Percentiles rank a stretch among this genome's conserved stretches.
These are phyloP conservation scores for Solanum lycopersicoides DNA, from an alignment of 257 asterid genomes.

Conservation along the genomic window DNA sequence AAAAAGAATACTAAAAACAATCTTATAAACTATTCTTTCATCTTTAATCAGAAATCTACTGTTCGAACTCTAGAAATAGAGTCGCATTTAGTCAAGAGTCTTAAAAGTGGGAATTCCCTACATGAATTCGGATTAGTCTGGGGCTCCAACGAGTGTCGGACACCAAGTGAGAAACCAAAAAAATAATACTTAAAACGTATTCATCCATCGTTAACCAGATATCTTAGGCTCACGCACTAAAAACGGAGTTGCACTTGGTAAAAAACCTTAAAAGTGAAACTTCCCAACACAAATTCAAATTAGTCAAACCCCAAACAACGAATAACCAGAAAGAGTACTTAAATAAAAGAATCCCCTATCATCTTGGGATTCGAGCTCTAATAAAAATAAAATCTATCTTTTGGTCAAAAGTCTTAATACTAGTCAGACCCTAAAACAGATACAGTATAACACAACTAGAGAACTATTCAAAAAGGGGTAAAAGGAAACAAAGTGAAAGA, in stretches of 20 bases:
- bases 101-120: neutral
- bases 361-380: neutral
- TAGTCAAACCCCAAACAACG: too few relatives aligned
- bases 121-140: neutral
- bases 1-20: neutral
- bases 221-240: neutral
- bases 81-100: neutral
- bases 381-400: neutral
- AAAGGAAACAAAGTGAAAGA: neutral
- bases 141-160: neutral
- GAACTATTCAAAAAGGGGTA: neutral
- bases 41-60: neutral
- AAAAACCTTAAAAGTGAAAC: neutral
- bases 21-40: neutral
- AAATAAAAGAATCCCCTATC: too few relatives aligned
- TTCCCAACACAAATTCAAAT: too few relatives aligned
- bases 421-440: rapidly evolving
- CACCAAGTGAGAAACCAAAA: neutral
- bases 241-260: neutral
- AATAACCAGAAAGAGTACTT: too few relatives aligned
- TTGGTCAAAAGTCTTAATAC: neutral
- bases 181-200: neutral
- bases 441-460: too few relatives aligned
- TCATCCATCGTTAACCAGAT: neutral
- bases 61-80: neutral